A percentile compares a stretch with the other conserved stretches of the same genome.
phyloP scores from a whole-genome alignment of 345 rosid species.

The Sonneratia alba region DNA sequence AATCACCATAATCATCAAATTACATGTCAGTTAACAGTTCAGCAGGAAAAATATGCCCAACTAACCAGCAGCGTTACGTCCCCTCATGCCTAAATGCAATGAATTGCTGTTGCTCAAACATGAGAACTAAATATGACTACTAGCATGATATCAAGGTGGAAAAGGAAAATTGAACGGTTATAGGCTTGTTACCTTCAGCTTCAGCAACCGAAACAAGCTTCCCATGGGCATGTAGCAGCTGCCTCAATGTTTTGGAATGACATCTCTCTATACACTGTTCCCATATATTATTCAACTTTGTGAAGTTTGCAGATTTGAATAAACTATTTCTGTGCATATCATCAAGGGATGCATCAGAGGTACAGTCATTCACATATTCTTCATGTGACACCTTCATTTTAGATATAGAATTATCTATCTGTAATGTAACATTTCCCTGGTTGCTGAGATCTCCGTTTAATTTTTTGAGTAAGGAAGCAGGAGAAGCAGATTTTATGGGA shows the following conservation, averaged over 20 bases:
- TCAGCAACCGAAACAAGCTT: slow-evolving; percentile 77
- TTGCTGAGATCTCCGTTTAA: slow-evolving; percentile 31
- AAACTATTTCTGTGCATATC: slow-evolving; percentile 27
- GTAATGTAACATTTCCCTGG: slow-evolving; percentile 30
- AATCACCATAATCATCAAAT: background rate
- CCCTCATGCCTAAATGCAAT: background rate
- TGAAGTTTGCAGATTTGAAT: slow-evolving; percentile 39
- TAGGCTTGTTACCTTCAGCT: slow-evolving; percentile 48
- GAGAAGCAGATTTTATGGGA: slow-evolving; percentile 40
- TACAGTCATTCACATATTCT: slow-evolving; percentile 23
- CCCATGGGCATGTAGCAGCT: slow-evolving; percentile 67
- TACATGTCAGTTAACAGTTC: background rate
- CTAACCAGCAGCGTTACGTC: background rate
- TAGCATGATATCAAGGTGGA: background rate
- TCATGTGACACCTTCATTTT: slow-evolving; percentile 34
- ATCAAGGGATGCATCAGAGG: slow-evolving; percentile 30
- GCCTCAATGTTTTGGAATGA: slow-evolving; percentile 83
- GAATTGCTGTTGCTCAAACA: background rate
- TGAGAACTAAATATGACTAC: background rate
- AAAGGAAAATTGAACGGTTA: slow-evolving; percentile 1
- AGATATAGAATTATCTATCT: slow-evolving; percentile 25
- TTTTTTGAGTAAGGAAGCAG: slow-evolving; percentile 39
- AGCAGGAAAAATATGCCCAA: too few species aligned
- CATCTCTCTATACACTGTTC: slow-evolving; percentile 71
- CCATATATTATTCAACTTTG: slow-evolving; percentile 67